A percentile compares a stretch with the other conserved stretches of the same genome.
Evolutionary conservation across 116 monocot genomes (phyloP).

Genomic region (Cymodocea nodosa): DNA sequence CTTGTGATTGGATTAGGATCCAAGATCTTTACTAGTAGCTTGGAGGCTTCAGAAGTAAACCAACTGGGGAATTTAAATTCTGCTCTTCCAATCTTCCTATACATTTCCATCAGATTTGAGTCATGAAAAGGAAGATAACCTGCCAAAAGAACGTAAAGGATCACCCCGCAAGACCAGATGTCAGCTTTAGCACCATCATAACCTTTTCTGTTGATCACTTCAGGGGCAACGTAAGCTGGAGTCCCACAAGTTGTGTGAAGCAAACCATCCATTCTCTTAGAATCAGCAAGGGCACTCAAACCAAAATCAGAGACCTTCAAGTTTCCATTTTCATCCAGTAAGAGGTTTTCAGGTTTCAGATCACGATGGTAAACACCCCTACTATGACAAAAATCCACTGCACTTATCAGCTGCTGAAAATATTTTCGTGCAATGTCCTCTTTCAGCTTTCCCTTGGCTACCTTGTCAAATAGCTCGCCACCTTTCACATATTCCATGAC

Average conservation of each 20-base stretch:
- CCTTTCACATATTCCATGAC: slow-evolving; percentile 1
- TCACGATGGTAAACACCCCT: slow-evolving; percentile 26
- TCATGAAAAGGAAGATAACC: slow-evolving; percentile 13
- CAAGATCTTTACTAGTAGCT: slow-evolving; percentile 37
- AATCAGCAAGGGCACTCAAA: slow-evolving; percentile 20
- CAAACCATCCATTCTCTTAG: slow-evolving; percentile 16
- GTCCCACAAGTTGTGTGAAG: not conserved
- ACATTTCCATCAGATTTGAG: slow-evolving; percentile 27
- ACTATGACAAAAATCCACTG: slow-evolving; percentile 19
- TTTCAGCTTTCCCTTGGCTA: slow-evolving; percentile 20
- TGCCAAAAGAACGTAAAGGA: slow-evolving; percentile 12
- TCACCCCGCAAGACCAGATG: slow-evolving; percentile 29
- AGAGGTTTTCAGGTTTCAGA: slow-evolving; percentile 21
- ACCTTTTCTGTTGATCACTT: slow-evolving; percentile 19
- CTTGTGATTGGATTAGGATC: slow-evolving; percentile 61
- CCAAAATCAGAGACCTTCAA: slow-evolving; percentile 27
- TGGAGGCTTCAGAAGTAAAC: slow-evolving; percentile 36
- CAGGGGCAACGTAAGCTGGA: slow-evolving; percentile 4
- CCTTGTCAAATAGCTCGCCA: slow-evolving; percentile 26
- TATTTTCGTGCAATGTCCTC: slow-evolving; percentile 16
- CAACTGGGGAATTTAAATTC: slow-evolving; percentile 38
- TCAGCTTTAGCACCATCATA: slow-evolving; percentile 28
- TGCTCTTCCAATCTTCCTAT: slow-evolving; percentile 24
- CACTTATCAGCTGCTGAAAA: slow-evolving; percentile 22
- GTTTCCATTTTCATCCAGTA: slow-evolving; percentile 20